Conservation (phyloP, 495 filamentous ascomycete species). For the Podospora appendiculata region DNA sequence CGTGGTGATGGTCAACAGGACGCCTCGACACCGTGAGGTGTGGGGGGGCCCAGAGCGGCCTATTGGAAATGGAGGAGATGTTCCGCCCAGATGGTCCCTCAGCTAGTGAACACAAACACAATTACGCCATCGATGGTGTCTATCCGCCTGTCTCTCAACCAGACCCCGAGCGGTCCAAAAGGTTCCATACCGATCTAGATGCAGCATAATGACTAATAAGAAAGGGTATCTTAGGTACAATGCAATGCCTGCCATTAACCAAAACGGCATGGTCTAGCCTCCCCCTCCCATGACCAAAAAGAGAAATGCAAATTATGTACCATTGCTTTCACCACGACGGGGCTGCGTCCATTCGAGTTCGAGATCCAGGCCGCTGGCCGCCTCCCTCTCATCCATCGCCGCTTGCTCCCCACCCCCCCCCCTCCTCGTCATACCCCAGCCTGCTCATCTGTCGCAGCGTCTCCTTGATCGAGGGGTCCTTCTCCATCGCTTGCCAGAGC, state of each 20-base stretch:
- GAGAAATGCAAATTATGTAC: neutral
- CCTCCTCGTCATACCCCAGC: conserved; percentile 7
- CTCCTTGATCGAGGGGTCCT: conserved; percentile 24
- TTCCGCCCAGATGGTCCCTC: too few relatives aligned
- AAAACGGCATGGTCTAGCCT: neutral
- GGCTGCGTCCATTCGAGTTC: neutral
- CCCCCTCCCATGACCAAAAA: neutral
- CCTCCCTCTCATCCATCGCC: neutral
- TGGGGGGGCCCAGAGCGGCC: too few relatives aligned
- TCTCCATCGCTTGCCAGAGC: conserved; percentile 40
- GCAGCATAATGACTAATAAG: neutral
- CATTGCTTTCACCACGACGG: too few relatives aligned
- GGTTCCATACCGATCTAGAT: neutral
- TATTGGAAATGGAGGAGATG: too few relatives aligned
- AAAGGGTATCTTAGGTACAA: conserved; percentile 2
- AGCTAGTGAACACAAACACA: too few relatives aligned
- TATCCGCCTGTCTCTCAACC: too few relatives aligned
- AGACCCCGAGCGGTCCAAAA: too few relatives aligned
- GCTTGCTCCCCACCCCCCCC: conserved; percentile 1
- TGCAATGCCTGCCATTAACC: neutral
- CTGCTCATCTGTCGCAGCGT: conserved; percentile 22
- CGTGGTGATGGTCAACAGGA: too few relatives aligned
- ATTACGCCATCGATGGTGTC: too few relatives aligned
- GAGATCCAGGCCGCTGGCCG: neutral
- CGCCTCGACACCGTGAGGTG: too few relatives aligned